Percentiles rank a stretch among this genome's conserved stretches.
phyloP scores from a whole-genome alignment of 345 rosid genomes.

The Hevea brasiliensis region DNA sequence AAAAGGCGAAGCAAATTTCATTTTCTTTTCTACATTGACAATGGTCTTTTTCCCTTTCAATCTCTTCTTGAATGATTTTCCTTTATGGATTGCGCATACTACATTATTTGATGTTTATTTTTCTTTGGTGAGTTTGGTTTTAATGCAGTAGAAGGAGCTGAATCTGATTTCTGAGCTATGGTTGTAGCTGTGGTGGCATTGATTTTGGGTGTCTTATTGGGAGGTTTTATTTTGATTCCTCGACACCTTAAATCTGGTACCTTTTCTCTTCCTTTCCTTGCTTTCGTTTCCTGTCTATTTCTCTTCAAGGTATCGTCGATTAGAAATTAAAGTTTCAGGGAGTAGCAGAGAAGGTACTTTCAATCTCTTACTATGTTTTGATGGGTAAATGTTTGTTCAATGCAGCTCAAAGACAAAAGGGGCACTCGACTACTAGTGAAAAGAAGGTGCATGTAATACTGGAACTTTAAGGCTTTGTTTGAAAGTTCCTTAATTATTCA shows the following conservation, averaged over 20 bases:
- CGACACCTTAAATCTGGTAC: constrained; percentile 26
- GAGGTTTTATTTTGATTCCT: constrained; percentile 25
- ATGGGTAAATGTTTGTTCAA: constrained; percentile 7
- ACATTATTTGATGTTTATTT: background rate
- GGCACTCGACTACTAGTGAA: background rate
- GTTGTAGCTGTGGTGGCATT: constrained; percentile 25
- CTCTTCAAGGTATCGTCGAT: background rate
- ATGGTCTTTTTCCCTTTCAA: background rate
- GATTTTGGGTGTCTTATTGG: constrained; percentile 26
- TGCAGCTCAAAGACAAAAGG: constrained; percentile 23
- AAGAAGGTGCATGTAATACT: constrained; percentile 16
- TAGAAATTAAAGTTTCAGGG: background rate
- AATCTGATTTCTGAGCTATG: constrained; percentile 13
- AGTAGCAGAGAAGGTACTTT: background rate
- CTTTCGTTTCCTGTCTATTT: background rate
- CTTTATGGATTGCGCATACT: background rate
- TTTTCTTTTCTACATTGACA: background rate
- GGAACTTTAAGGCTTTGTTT: too few species aligned
- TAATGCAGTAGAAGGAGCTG: background rate
- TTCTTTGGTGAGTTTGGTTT: background rate
- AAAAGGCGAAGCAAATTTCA: background rate
- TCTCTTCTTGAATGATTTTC: background rate
- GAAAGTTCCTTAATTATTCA: too few species aligned
- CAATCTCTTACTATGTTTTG: background rate
- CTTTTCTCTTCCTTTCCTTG: background rate